Percentiles rank a stretch among this genome's conserved stretches.
Conservation (phyloP, 768 basidiomycete genomes). For the Pleurotus tuoliensis region DNA sequence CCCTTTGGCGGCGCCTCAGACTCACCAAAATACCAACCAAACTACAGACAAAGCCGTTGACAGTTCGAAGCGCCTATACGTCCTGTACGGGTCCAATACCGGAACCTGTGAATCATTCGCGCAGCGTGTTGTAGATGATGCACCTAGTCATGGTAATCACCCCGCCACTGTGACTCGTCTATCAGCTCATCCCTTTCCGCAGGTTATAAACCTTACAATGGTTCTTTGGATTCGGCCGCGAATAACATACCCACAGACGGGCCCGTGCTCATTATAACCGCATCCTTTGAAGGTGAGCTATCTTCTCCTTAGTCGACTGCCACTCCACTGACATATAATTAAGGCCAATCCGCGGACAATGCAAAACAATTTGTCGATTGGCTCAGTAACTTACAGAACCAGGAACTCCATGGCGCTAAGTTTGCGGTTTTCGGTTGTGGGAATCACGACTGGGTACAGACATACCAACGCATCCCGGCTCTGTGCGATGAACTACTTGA, state of each 20-base stretch:
- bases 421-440: conserved; percentile 50
- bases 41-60: neutral
- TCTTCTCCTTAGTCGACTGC: too few relatives aligned
- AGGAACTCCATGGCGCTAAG: conserved; percentile 25
- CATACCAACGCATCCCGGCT: conserved; percentile 42
- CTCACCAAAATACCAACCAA: neutral
- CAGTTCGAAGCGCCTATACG: conserved; percentile 24
- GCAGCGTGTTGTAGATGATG: conserved; percentile 37
- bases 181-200: neutral
- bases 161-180: too few relatives aligned
- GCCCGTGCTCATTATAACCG: conserved; percentile 41
- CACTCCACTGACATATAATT: too few relatives aligned
- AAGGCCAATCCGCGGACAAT: conserved; percentile 46
- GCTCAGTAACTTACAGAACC: conserved; percentile 25
- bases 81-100: conserved; percentile 45
- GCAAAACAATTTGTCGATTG: conserved; percentile 41
- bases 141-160: conserved; percentile 29
- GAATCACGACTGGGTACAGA: conserved; percentile 44
- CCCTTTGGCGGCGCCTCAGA: conserved; percentile 13
- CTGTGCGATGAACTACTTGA: conserved; percentile 32
- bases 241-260: conserved; percentile 36
- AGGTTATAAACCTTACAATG: conserved; percentile 37
- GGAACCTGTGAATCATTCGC: conserved; percentile 48
- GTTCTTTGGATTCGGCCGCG: conserved; percentile 35
- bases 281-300: conserved; percentile 40